These are phyloP conservation scores for Fusarium camptoceras DNA, from an alignment of 2,329 filamentous ascomycete species.

Conservation along the genomic window DNA sequence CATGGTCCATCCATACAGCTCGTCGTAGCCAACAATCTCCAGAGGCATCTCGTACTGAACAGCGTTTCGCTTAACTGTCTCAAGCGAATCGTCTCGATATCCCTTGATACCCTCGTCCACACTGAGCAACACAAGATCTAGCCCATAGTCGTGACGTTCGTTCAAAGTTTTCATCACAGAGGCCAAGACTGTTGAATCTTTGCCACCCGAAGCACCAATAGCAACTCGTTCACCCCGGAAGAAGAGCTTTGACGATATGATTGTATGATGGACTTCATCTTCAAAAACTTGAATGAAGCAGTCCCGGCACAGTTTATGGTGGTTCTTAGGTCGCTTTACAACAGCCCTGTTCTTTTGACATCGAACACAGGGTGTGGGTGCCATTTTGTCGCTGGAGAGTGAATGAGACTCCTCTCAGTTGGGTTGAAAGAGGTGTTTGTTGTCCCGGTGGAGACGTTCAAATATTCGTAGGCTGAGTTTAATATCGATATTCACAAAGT, in stretches of 20 bases:
- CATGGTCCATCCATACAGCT: constrained; percentile 99
- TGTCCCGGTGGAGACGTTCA: not conserved
- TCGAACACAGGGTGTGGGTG: constrained; percentile 78
- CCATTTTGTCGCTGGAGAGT: constrained; percentile 65
- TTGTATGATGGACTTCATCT: constrained; percentile 92
- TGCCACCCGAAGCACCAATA: constrained; percentile 95
- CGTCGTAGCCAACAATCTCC: constrained; percentile 91
- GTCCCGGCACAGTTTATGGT: constrained; percentile 88
- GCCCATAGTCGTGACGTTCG: constrained; percentile 85
- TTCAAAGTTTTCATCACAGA: constrained; percentile 96
- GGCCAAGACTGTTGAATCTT: constrained; percentile 95
- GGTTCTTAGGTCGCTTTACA: constrained; percentile 94
- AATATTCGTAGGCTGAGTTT: not conserved
- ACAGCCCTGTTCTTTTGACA: constrained; percentile 84
- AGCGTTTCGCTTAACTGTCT: constrained; percentile 96
- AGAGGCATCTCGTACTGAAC: constrained; percentile 90
- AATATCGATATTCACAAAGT: not conserved
- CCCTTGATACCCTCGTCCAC: constrained; percentile 98
- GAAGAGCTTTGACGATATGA: constrained; percentile 85
- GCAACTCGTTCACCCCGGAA: constrained; percentile 85
- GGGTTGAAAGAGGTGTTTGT: not conserved
- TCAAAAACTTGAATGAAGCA: constrained; percentile 94
- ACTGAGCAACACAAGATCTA: constrained; percentile 87
- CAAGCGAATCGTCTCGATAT: constrained; percentile 93
- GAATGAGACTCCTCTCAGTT: constrained; percentile 13